A percentile compares a stretch with the other conserved stretches of the same genome.
phyloP scores from a whole-genome alignment of 2,329 filamentous ascomycete genomes.

The Penicillium sp. region DNA sequence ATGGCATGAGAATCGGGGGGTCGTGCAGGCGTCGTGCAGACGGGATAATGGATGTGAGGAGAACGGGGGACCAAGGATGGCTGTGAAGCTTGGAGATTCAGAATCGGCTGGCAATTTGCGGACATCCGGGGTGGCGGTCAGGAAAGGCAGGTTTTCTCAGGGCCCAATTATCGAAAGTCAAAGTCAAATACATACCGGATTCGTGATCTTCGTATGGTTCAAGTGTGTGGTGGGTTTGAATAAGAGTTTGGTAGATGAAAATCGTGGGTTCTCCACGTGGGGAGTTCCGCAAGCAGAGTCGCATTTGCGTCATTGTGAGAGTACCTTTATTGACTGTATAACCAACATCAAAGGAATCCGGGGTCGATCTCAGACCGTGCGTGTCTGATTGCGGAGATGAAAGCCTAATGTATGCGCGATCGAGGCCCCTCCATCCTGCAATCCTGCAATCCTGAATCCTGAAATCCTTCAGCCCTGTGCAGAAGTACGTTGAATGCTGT shows the following conservation, averaged over 20 bases:
- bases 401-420: too few relatives aligned
- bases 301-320: slow-evolving; percentile 2
- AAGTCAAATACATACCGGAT: too few relatives aligned
- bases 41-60: not conserved
- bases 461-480: slow-evolving; percentile 5
- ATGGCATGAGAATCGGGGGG: not conserved
- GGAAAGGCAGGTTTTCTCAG: not conserved
- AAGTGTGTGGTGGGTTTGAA: not conserved
- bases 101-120: too few relatives aligned
- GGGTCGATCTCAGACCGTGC: not conserved
- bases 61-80: not conserved
- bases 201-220: not conserved
- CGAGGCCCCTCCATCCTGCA: not conserved
- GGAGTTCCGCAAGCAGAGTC: not conserved
- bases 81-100: not conserved
- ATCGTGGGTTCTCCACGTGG: slow-evolving; percentile 1
- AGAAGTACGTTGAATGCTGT: not conserved
- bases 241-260: not conserved
- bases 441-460: not conserved
- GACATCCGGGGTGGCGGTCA: not conserved
- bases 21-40: too few relatives aligned
- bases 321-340: too few relatives aligned
- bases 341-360: not conserved
- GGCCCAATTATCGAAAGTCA: not conserved
- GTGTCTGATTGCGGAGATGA: not conserved